Conservation (phyloP, 495 filamentous ascomycete genomes). For the Hypoxylon intermedium region DNA sequence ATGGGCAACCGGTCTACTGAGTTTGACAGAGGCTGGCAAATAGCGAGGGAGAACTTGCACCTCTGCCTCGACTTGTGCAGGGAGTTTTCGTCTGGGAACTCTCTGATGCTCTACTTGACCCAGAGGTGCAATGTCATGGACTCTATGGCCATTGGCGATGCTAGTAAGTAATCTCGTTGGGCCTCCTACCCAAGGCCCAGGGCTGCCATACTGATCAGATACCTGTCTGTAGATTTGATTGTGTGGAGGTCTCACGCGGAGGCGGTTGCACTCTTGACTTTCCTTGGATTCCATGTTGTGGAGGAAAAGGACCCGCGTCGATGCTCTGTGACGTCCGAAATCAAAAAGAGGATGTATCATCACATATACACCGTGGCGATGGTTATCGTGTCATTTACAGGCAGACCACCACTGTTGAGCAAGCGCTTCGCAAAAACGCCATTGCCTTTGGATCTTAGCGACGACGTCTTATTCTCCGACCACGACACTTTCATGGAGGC, state of each 20-base stretch:
- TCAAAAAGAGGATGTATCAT: slow-evolving; percentile 57
- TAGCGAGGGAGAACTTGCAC: slow-evolving; percentile 51
- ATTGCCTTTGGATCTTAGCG: slow-evolving; percentile 64
- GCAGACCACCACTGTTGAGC: slow-evolving; percentile 63
- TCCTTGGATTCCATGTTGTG: slow-evolving; percentile 62
- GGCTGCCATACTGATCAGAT: not conserved
- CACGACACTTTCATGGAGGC: slow-evolving; percentile 50
- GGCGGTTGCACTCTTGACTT: slow-evolving; percentile 59
- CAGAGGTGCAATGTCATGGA: slow-evolving; percentile 54
- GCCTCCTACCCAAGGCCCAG: too few species aligned
- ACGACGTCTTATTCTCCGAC: slow-evolving; percentile 57
- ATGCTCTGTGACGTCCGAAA: slow-evolving; percentile 32
- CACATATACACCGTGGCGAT: slow-evolving; percentile 62
- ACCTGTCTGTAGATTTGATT: slow-evolving; percentile 38
- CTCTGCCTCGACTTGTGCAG: slow-evolving; percentile 57
- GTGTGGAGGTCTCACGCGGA: slow-evolving; percentile 63
- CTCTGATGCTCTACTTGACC: slow-evolving; percentile 55
- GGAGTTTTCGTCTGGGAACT: slow-evolving; percentile 56
- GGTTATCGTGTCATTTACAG: slow-evolving; percentile 60
- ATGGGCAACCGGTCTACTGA: slow-evolving; percentile 20
- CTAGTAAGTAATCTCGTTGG: slow-evolving; percentile 50
- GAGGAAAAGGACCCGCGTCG: slow-evolving; percentile 48
- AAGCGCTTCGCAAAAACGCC: slow-evolving; percentile 62
- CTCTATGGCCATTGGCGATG: slow-evolving; percentile 59
- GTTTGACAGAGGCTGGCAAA: slow-evolving; percentile 37